Conservation (phyloP, 2,329 filamentous ascomycete species). For the Penicillium verrucosum region DNA sequence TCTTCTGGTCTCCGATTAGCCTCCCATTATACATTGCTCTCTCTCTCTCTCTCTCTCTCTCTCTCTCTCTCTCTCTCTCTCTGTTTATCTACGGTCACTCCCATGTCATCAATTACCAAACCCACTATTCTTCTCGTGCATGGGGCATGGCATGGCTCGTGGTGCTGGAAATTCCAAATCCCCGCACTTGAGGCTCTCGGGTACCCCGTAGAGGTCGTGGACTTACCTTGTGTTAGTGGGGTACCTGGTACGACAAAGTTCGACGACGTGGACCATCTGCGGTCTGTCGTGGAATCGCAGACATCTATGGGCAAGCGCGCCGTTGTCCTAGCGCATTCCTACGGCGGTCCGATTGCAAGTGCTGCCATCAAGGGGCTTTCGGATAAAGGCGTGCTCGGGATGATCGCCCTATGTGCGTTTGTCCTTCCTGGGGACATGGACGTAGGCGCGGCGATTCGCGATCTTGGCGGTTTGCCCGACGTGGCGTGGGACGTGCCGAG, state of each 20-base stretch:
- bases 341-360: not conserved
- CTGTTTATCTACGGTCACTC: not conserved
- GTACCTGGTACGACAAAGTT: not conserved
- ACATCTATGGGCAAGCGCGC: not conserved
- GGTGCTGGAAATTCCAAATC: conserved; percentile 5
- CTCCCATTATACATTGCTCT: not conserved
- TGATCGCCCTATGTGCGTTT: not conserved
- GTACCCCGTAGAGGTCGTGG: not conserved
- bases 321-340: not conserved
- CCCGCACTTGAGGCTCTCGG: not conserved
- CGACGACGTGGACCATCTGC: not conserved
- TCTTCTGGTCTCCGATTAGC: not conserved
- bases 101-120: not conserved
- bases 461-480: not conserved
- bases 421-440: not conserved
- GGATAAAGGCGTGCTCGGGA: not conserved
- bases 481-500: not conserved
- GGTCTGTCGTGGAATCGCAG: not conserved
- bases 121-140: conserved; percentile 2
- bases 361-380: not conserved
- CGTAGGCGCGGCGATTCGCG: not conserved
- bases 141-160: conserved; percentile 1
- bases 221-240: not conserved
- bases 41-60: too few species aligned
- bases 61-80: not conserved